Conservation (phyloP, 257 asterid genomes). For the Nicotiana tabacum region DNA sequence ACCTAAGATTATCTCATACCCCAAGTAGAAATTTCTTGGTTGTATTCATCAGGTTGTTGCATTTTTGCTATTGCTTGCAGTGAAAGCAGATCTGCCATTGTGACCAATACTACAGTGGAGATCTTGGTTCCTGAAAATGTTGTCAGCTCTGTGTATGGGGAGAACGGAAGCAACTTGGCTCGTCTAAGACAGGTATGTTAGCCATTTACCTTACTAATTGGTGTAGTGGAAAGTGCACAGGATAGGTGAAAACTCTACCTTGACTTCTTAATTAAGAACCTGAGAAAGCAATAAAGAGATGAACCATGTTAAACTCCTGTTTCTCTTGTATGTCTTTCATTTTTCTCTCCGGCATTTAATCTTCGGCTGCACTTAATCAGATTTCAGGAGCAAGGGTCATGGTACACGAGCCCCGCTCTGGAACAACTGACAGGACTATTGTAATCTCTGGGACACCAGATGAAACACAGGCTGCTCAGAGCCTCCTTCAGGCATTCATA, state of each 20-base stretch:
- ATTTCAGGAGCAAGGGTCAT: constrained; percentile 73
- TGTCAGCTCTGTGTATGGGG: constrained; percentile 52
- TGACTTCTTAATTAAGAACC: background rate
- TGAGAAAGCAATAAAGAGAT: background rate
- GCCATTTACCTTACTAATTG: background rate
- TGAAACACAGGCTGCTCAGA: constrained; percentile 75
- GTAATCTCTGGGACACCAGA: constrained; percentile 69
- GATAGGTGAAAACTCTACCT: background rate
- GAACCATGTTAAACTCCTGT: background rate
- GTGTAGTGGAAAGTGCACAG: background rate
- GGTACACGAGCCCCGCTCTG: constrained; percentile 48
- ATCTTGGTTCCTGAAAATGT: constrained; percentile 47
- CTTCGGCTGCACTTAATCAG: constrained; percentile 22
- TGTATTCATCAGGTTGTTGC: background rate
- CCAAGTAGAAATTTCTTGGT: background rate
- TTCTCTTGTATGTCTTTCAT: background rate
- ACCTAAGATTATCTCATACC: background rate
- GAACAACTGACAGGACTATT: constrained; percentile 40
- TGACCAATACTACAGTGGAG: constrained; percentile 58
- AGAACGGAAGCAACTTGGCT: constrained; percentile 52
- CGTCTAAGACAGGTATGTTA: constrained; percentile 58
- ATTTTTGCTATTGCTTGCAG: constrained; percentile 23
- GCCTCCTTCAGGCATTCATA: constrained; percentile 77
- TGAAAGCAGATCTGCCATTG: constrained; percentile 45
- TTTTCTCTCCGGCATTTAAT: background rate